Evolutionary conservation across 1,284 basidiomycete species (phyloP).

Genomic region (Malassezia equina): DNA sequence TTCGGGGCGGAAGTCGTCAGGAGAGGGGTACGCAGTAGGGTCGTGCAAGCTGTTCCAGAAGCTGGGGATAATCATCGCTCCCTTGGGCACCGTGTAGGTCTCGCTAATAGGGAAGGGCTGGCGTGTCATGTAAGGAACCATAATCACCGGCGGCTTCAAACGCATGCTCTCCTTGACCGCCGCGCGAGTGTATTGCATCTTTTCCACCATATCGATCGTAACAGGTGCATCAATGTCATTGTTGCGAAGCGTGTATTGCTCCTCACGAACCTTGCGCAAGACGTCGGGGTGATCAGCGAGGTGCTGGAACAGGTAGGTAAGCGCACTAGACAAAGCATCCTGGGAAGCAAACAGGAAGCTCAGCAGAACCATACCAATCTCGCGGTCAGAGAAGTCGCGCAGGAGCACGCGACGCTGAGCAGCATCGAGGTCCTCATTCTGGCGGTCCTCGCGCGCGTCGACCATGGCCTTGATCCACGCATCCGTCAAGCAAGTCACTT

Average conservation of each 20-base stretch:
- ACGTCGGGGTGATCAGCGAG: slow-evolving; percentile 83
- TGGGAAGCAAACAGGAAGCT: slow-evolving; percentile 96
- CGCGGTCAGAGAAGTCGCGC: slow-evolving; percentile 78
- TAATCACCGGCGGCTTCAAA: slow-evolving; percentile 64
- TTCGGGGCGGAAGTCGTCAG: slow-evolving; percentile 73
- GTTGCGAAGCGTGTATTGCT: slow-evolving; percentile 73
- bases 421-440: slow-evolving; percentile 53
- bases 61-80: slow-evolving; percentile 92
- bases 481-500: slow-evolving; percentile 82
- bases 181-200: slow-evolving; percentile 85
- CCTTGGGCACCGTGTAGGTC: slow-evolving; percentile 81
- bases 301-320: slow-evolving; percentile 92
- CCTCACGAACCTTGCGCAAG: slow-evolving; percentile 76
- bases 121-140: slow-evolving; percentile 83
- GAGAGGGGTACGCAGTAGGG: slow-evolving; percentile 72
- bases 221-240: slow-evolving; percentile 70
- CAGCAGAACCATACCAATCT: slow-evolving; percentile 87
- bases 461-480: slow-evolving; percentile 74
- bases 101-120: slow-evolving; percentile 81
- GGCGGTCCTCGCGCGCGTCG: slow-evolving; percentile 51
- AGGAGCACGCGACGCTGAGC: slow-evolving; percentile 50
- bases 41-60: slow-evolving; percentile 87
- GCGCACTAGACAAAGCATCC: slow-evolving; percentile 75
- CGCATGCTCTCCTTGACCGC: slow-evolving; percentile 86
- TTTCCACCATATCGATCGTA: slow-evolving; percentile 76